A percentile compares a stretch with the other conserved stretches of the same genome.
phyloP scores from a whole-genome alignment of 495 filamentous ascomycete species.

The Hamigera avellanea region DNA sequence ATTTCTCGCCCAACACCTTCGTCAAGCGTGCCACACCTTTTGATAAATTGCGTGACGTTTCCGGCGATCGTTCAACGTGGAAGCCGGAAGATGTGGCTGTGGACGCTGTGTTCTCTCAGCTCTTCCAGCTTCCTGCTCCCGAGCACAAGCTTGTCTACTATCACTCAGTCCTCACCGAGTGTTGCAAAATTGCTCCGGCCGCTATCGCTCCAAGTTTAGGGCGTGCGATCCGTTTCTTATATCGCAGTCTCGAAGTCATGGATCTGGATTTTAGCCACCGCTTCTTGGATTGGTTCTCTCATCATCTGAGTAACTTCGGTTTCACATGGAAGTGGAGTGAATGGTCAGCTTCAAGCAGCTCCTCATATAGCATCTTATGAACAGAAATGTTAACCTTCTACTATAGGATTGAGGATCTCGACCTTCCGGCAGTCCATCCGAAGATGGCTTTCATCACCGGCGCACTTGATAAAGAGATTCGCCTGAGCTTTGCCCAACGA shows the following conservation, averaged over 20 bases:
- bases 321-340: conserved; percentile 99
- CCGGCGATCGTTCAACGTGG: conserved; percentile 62
- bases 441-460: conserved; percentile 87
- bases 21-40: conserved; percentile 86
- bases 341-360: conserved; percentile 48
- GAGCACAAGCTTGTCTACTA: conserved; percentile 96
- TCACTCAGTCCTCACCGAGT: conserved; percentile 86
- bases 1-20: conserved; percentile 78
- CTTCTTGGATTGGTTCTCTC: conserved; percentile 95
- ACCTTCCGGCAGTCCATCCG: conserved; percentile 63
- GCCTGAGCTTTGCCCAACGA: conserved; percentile 88
- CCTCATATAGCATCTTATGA: conserved; percentile 2
- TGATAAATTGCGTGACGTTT: conserved; percentile 69
- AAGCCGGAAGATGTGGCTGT: conserved; percentile 97
- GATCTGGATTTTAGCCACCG: conserved; percentile 79
- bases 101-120: conserved; percentile 90
- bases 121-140: conserved; percentile 76
- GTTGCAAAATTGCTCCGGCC: conserved; percentile 88
- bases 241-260: conserved; percentile 64
- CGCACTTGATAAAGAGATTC: conserved; percentile 91
- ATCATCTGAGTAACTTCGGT: conserved; percentile 97
- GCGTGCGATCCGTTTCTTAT: conserved; percentile 85
- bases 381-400: not conserved
- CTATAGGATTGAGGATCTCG: conserved; percentile 65
- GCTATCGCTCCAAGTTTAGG: conserved; percentile 94